Base-by-base conservation (phyloP, 176 grass and related monocot genomes). In the Areca catechu region DNA sequence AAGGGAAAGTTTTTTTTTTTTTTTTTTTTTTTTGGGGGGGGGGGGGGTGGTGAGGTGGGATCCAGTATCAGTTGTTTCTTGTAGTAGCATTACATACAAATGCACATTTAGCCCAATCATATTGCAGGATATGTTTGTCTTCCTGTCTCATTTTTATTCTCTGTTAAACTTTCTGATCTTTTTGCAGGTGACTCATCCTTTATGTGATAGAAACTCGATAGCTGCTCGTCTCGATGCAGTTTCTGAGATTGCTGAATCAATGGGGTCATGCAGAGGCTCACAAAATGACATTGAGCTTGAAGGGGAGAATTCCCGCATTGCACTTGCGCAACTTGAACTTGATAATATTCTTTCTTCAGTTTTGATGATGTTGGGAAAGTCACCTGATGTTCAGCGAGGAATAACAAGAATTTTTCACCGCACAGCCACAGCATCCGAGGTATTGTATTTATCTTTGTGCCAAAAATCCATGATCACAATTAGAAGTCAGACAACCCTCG, bases 351-450 rank as follows among this genome's bases (percentile, higher is more conserved):
- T 96, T 72, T 86, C 74, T 24, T 84, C 86, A 58, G 80, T 90
- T 79, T 71, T 96, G 9, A 76, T 55, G 48, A 84, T 71, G 66
- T 70, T 96, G 15, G 86, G 83, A 77, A 86, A 71, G 74, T 79
- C 77, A 12, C 76, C 74, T 76, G 91, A 96, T 77, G 51, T 89
- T 81, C 86, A 96, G 75, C 86, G 86, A 83, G 91, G 91, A 81
- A 79, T 96, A 48, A 71, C 86, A 57, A 90, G 86, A 71, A 82
- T 96, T 81, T 86, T 96, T 79, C 91, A 96, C 61, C 79, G 71
- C 20, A 90, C 81, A 74, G 77, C 86, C 57, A 96, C 77, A 71
- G 24, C 83, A 29, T 78, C 72, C 28, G 91, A 96, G 86, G 91
- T 96, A 54, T 65, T 54, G 54, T 20, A 28, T 19, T 19, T 48